Conservation (phyloP, 441 rosid species). For the Codiaeum variegatum region DNA sequence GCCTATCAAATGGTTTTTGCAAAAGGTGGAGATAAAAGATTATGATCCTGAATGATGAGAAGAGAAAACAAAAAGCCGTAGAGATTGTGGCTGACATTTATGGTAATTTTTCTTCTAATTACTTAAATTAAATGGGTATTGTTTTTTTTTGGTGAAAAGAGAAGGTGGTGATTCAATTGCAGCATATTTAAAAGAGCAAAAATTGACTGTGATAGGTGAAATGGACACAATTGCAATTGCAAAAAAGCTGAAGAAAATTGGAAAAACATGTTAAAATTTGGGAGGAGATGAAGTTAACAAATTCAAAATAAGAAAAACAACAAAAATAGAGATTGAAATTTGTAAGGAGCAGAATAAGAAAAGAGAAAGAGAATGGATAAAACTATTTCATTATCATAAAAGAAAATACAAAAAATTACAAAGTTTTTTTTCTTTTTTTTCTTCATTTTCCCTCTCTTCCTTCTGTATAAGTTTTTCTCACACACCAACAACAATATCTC, state of each 20-base stretch:
- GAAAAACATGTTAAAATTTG: slow-evolving; percentile 36
- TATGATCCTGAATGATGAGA: slow-evolving; percentile 51
- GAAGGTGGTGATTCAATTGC: slow-evolving; percentile 47
- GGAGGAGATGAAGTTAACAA: slow-evolving; percentile 27
- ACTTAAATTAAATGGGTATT: background rate
- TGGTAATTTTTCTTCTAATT: slow-evolving; percentile 21
- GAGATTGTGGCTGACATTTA: slow-evolving; percentile 43
- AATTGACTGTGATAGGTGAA: slow-evolving; percentile 39
- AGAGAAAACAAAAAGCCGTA: slow-evolving; percentile 46
- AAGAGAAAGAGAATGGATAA: no score
- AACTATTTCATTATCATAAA: no score
- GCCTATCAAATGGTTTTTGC: slow-evolving; percentile 10
- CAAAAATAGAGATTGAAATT: no score
- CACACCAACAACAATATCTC: no score
- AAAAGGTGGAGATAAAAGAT: slow-evolving; percentile 46
- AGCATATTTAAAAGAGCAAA: slow-evolving; percentile 44
- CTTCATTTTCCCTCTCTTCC: no score
- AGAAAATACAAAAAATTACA: no score
- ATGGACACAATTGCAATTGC: slow-evolving; percentile 50
- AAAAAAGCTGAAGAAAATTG: slow-evolving; percentile 47
- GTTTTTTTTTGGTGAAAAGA: background rate
- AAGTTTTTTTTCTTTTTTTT: no score
- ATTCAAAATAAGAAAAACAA: slow-evolving; percentile 26
- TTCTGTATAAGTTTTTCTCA: no score
- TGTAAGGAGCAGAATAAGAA: background rate